Conservation (phyloP, 2,329 filamentous ascomycete species). For the Volutella citrinella region DNA sequence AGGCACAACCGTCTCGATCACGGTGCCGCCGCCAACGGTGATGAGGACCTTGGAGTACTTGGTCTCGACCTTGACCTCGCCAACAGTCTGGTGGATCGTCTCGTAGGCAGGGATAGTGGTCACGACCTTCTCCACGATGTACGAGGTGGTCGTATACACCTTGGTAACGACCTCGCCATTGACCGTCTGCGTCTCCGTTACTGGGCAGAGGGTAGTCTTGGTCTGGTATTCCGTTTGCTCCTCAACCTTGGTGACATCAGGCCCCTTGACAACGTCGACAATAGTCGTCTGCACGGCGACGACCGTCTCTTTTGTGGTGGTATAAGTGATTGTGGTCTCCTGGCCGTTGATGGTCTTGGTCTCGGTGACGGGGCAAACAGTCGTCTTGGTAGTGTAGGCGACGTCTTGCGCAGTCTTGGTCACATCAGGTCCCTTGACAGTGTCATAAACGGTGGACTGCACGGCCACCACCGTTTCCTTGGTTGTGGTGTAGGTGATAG, state of each 20-base stretch:
- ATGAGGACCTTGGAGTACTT: conserved; percentile 24
- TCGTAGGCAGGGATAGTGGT: conserved; percentile 34
- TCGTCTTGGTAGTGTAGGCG: conserved; percentile 41
- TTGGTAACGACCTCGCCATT: conserved; percentile 40
- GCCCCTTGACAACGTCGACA: conserved; percentile 33
- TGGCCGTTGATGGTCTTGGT: conserved; percentile 33
- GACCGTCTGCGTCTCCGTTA: conserved; percentile 32
- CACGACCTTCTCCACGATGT: conserved; percentile 33
- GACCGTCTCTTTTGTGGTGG: conserved; percentile 23
- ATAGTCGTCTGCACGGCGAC: conserved; percentile 28
- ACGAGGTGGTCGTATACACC: conserved; percentile 28
- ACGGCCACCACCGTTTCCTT: conserved; percentile 26
- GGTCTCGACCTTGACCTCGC: conserved; percentile 18
- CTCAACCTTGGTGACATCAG: conserved; percentile 34
- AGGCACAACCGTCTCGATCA: conserved; percentile 28
- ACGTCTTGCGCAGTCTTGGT: conserved; percentile 32
- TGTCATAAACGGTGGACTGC: conserved; percentile 31
- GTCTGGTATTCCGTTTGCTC: conserved; percentile 38
- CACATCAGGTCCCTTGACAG: conserved; percentile 35
- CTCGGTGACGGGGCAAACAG: conserved; percentile 40
- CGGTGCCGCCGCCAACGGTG: conserved; percentile 23
- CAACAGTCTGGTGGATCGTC: conserved; percentile 19
- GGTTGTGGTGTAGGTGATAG: conserved; percentile 24
- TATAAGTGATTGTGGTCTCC: conserved; percentile 37
- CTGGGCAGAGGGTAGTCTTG: conserved; percentile 37